phyloP scores from a whole-genome alignment of 345 rosid species.

The Punica granatum region DNA sequence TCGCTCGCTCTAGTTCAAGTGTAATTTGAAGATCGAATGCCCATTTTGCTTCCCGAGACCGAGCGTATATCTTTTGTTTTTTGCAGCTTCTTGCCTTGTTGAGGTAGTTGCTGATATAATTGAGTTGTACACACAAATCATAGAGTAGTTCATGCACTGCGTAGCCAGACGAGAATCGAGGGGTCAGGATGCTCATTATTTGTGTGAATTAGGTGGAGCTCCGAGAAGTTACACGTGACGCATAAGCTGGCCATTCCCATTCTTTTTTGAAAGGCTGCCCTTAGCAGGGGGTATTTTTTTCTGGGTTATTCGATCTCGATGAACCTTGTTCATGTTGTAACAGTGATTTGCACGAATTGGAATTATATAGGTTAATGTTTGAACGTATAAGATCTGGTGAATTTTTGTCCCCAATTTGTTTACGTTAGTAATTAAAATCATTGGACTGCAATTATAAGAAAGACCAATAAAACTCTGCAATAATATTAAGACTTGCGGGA shows the following conservation, averaged over 20 bases:
- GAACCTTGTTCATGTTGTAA: not conserved
- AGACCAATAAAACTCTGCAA: too few relatives aligned
- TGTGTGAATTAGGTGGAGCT: not conserved
- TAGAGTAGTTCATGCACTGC: not conserved
- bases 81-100: not conserved
- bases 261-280: not conserved
- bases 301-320: not conserved
- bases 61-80: not conserved
- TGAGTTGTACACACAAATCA: not conserved
- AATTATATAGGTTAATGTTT: not conserved
- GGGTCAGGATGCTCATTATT: not conserved
- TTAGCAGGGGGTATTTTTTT: not conserved
- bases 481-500: too few relatives aligned
- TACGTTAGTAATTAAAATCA: too few relatives aligned
- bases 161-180: not conserved
- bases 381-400: too few relatives aligned
- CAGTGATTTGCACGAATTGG: not conserved
- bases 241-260: not conserved
- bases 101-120: not conserved
- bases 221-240: not conserved
- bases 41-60: not conserved
- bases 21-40: slow-evolving; percentile 24
- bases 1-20: slow-evolving; percentile 45
- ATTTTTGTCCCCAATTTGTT: too few relatives aligned
- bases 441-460: too few relatives aligned